These are phyloP conservation scores for Tolypocladium nubicola DNA, from an alignment of 2,329 filamentous ascomycete species.

Conservation along the genomic window DNA sequence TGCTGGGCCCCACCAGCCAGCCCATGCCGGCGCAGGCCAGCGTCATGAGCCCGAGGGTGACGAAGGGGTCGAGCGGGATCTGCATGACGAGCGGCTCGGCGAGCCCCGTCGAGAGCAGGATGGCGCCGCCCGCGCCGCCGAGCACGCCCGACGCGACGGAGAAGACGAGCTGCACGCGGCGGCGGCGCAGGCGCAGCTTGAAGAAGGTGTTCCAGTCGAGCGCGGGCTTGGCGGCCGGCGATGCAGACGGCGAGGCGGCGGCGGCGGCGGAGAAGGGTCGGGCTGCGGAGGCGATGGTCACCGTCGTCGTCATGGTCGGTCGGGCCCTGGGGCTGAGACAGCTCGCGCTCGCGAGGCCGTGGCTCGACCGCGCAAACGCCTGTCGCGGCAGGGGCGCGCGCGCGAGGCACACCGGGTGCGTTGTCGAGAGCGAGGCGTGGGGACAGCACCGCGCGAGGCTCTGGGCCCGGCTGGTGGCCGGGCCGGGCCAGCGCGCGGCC, in stretches of 20 bases:
- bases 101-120: slow-evolving; percentile 59
- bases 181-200: slow-evolving; percentile 73
- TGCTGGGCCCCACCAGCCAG: slow-evolving; percentile 76
- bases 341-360: slow-evolving; percentile 1
- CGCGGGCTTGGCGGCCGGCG: slow-evolving; percentile 1
- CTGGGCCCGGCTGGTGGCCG: slow-evolving; percentile 8
- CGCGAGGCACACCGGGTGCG: slow-evolving; percentile 11
- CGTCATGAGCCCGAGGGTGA: slow-evolving; percentile 73
- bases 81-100: slow-evolving; percentile 61
- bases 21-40: slow-evolving; percentile 68
- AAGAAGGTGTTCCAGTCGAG: slow-evolving; percentile 92
- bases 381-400: slow-evolving; percentile 4
- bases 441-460: slow-evolving; percentile 14
- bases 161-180: slow-evolving; percentile 72
- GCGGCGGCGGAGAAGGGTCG: slow-evolving; percentile 8
- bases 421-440: slow-evolving; percentile 18
- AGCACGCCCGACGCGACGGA: slow-evolving; percentile 55
- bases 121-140: slow-evolving; percentile 51
- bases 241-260: neutral
- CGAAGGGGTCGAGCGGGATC: slow-evolving; percentile 77
- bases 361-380: neutral
- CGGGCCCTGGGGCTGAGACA: neutral
- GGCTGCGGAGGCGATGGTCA: slow-evolving; percentile 1
- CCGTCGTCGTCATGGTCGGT: neutral
- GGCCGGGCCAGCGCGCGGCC: slow-evolving; percentile 19